These are phyloP conservation scores for Annona squamosa DNA, from an alignment of 164 flowering plant species.

Conservation along the genomic window DNA sequence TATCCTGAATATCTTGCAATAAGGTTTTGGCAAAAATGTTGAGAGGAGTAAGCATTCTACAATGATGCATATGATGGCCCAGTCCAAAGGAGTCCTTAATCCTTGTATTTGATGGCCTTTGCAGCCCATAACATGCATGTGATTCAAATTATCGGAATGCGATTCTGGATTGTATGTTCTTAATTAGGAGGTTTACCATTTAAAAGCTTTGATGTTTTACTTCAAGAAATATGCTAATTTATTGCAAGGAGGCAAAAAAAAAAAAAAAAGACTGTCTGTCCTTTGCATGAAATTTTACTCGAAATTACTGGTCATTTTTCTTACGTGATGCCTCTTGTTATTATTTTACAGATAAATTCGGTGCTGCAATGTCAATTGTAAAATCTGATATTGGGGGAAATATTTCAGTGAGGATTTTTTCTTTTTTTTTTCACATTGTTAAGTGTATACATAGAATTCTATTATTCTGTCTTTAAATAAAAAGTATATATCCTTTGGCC, in stretches of 20 bases:
- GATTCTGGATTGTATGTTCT: no score
- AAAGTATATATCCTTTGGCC: not conserved
- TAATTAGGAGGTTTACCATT: no score
- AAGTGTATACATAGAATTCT: not conserved
- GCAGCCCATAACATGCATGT: no score
- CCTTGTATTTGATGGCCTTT: no score
- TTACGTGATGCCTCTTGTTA: not conserved
- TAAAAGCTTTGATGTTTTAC: not conserved
- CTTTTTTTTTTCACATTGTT: not conserved
- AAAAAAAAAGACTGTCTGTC: not conserved
- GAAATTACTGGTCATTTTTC: not conserved
- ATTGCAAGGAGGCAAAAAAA: not conserved
- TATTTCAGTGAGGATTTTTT: constrained; percentile 42
- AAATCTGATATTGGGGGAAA: constrained; percentile 84
- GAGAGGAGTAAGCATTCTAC: no score
- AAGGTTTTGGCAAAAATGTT: no score
- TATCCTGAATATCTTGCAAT: no score
- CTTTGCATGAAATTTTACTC: not conserved
- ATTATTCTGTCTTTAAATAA: no score
- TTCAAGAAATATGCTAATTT: not conserved
- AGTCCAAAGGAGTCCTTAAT: no score
- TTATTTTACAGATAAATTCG: constrained; percentile 60
- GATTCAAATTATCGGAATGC: no score
- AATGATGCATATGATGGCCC: no score
- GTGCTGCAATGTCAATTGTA: constrained; percentile 81